Percentiles rank a stretch among this genome's conserved stretches.
Conservation (phyloP, 768 basidiomycete species). For the Hygrocybe coccinea region DNA sequence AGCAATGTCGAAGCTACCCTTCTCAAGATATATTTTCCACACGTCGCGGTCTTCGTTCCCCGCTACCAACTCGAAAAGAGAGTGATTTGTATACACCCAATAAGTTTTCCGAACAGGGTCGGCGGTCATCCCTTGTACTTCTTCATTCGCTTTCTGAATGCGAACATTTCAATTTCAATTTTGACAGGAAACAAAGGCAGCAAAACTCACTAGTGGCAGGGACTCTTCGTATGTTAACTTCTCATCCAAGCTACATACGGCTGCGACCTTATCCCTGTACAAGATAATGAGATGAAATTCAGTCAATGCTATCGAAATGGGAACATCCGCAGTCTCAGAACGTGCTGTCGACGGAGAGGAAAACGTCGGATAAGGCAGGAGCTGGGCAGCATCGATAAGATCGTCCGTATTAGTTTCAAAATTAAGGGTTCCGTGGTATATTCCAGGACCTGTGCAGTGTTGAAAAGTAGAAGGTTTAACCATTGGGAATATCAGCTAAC, state of each 20-base stretch:
- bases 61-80: constrained; percentile 82
- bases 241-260: constrained; percentile 76
- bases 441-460: constrained; percentile 60
- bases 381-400: constrained; percentile 69
- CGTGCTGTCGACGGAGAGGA: constrained; percentile 29
- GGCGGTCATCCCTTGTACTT: constrained; percentile 66
- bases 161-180: not conserved
- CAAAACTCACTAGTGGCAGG: constrained; percentile 62
- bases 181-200: not conserved
- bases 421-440: constrained; percentile 80
- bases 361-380: constrained; percentile 68
- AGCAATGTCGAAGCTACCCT: constrained; percentile 73
- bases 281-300: constrained; percentile 90
- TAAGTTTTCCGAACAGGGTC: constrained; percentile 88
- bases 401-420: constrained; percentile 67
- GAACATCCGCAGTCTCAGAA: constrained; percentile 40
- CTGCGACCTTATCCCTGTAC: constrained; percentile 72
- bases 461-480: not conserved
- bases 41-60: constrained; percentile 90
- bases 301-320: constrained; percentile 76
- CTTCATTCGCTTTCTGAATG: constrained; percentile 70
- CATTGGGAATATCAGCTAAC: constrained; percentile 33
- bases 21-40: constrained; percentile 85
- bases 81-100: constrained; percentile 89
- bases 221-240: constrained; percentile 78